Evolutionary conservation across 2,329 filamentous ascomycete genomes (phyloP).

Genomic region (Colletotrichum sp.): DNA sequence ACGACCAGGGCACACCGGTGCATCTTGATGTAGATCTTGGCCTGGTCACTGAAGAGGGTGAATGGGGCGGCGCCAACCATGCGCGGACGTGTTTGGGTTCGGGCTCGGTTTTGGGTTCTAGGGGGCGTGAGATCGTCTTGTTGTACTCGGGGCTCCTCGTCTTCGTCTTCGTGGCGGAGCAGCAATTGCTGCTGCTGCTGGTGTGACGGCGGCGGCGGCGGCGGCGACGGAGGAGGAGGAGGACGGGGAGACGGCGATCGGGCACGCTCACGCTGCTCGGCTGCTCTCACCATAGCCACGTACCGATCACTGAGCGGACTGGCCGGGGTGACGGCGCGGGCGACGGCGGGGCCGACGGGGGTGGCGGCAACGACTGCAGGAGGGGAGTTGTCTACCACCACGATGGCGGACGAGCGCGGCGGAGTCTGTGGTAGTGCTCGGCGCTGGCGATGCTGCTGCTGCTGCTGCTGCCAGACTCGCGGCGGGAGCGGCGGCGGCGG

Average conservation of each 20-base stretch:
- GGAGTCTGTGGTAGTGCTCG: neutral
- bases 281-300: neutral
- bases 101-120: neutral
- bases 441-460: neutral
- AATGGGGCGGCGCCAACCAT: neutral
- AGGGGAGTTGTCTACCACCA: neutral
- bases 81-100: neutral
- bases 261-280: neutral
- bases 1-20: neutral
- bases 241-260: neutral
- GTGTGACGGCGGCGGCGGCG: neutral
- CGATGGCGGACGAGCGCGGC: neutral
- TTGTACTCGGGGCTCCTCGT: neutral
- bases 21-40: neutral
- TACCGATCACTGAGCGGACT: neutral
- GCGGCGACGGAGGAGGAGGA: neutral
- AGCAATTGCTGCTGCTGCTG: neutral
- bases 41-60: neutral
- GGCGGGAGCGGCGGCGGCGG: neutral
- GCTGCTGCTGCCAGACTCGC: neutral
- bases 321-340: neutral
- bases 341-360: neutral
- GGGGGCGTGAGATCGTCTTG: neutral
- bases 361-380: neutral
- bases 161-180: neutral